Evolutionary conservation across 2,329 filamentous ascomycete species (phyloP), one percentile per base, ranked within the genome.

Genomic region (Cordyceps militaris): DNA sequence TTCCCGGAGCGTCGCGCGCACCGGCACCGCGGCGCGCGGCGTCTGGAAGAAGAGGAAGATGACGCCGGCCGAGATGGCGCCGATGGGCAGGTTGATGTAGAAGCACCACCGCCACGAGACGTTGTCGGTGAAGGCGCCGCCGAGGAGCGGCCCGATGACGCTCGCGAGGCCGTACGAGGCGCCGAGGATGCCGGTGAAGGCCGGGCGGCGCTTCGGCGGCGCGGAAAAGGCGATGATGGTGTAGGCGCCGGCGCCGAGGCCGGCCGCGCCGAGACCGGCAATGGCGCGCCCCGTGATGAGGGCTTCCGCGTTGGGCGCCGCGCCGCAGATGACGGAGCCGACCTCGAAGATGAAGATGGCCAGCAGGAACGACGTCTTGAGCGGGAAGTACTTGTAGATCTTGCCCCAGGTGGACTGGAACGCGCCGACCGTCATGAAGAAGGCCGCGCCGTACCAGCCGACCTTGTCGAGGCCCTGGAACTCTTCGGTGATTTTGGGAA

Each of bases 381-480:
- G 69, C 16, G 73, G 66, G 61, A 80, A 80, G 64, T 76, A 78
- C 60, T 70, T 73, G 64, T 71, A 74, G 3, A 66, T 67, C 28
- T 77, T 76, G 32, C 72, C 72, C 65, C 67, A 73, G 30, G 66
- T 64, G 3, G 69, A 67, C 63, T 73, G 71, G 61, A 70, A 69
- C 42, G 65, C 67, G 3, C 69, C 73, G 10, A 73, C 61, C 5
- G 72, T 73, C 51, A 77, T 65, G 62, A 78, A 75, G 61, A 73
- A 79, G 14, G 76, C 76, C 9, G 75, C 72, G 3, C 76, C 78
- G 61, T 83, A 82, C 80, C 80, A 83, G 16, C 75, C 74, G 13
- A 80, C 72, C 56, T 79, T 73, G 23, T 70, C 67, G 7, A 79
- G 69, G 38, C 72, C 67, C 44, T 74, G 66, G 66, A 76, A 75